Percentiles rank a stretch among this genome's conserved stretches.
phyloP scores from a whole-genome alignment of 2,329 filamentous ascomycete genomes.

The Epichloe gansuensis region DNA sequence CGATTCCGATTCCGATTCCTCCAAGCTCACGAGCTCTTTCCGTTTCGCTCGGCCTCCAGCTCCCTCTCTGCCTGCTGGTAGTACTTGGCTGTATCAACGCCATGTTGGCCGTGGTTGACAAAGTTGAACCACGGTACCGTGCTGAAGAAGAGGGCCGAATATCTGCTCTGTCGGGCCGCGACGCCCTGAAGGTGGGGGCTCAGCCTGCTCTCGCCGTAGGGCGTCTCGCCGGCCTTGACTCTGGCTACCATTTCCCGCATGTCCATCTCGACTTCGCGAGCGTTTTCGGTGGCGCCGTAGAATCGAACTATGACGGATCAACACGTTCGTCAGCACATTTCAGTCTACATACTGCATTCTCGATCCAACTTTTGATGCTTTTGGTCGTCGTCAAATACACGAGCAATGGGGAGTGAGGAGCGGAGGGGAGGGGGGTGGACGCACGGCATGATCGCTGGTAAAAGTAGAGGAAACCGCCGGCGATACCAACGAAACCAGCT shows the following conservation, averaged over 20 bases:
- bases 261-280: constrained; percentile 85
- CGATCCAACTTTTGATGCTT: constrained; percentile 3
- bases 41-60: constrained; percentile 58
- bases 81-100: constrained; percentile 97
- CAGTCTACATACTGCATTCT: background rate
- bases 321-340: background rate
- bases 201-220: constrained; percentile 72
- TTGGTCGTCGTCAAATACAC: background rate
- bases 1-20: background rate
- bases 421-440: constrained; percentile 18
- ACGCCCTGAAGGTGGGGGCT: constrained; percentile 89
- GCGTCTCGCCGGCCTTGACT: constrained; percentile 80
- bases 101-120: constrained; percentile 91
- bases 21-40: constrained; percentile 1
- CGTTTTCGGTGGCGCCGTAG: constrained; percentile 89
- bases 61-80: constrained; percentile 92
- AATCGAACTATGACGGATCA: constrained; percentile 58
- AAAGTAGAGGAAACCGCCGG: constrained; percentile 72
- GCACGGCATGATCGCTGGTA: constrained; percentile 77
- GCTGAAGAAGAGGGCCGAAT: constrained; percentile 72
- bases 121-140: constrained; percentile 96
- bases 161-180: constrained; percentile 83
- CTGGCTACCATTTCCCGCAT: constrained; percentile 97
- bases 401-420: background rate
- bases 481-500: constrained; percentile 56